Conservation (phyloP, 1,139 yeast genomes). For the Debaryomyces psychrophilus region DNA sequence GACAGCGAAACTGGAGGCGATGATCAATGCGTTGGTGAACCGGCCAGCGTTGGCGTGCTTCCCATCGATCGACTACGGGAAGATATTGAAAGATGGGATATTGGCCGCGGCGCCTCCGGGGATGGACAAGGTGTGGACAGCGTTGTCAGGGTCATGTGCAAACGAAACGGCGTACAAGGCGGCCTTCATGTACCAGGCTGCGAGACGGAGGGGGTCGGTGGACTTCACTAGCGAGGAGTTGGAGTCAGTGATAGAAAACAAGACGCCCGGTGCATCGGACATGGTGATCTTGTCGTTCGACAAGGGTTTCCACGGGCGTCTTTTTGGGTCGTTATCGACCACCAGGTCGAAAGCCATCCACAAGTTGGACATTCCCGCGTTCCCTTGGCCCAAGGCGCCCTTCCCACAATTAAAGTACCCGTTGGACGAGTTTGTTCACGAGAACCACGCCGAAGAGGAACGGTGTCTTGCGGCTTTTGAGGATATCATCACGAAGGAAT, state of each 20-base stretch:
- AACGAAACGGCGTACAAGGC: conserved; percentile 79
- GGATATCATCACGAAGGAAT: conserved; percentile 48
- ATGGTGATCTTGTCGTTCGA: conserved; percentile 70
- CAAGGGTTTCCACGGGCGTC: conserved; percentile 74
- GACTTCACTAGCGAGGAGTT: conserved; percentile 62
- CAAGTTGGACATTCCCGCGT: conserved; percentile 75
- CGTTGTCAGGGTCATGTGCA: conserved; percentile 74
- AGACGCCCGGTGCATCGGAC: conserved; percentile 69
- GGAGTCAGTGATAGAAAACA: conserved; percentile 63
- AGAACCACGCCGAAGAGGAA: conserved; percentile 62
- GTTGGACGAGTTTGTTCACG: conserved; percentile 52
- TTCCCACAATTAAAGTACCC: conserved; percentile 71
- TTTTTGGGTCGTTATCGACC: conserved; percentile 72
- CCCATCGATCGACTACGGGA: conserved; percentile 59
- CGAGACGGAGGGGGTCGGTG: conserved; percentile 56
- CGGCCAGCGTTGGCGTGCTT: conserved; percentile 79
- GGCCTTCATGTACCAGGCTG: conserved; percentile 73
- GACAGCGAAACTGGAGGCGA: conserved; percentile 64
- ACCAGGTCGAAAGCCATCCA: conserved; percentile 78
- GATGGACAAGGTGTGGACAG: conserved; percentile 66
- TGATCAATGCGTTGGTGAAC: conserved; percentile 68
- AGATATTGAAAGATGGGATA: conserved; percentile 57
- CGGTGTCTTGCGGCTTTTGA: conserved; percentile 63
- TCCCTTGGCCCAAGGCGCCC: conserved; percentile 77
- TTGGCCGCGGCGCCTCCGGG: conserved; percentile 74